Percentiles rank a stretch among this genome's conserved stretches.
Conservation (phyloP, 768 basidiomycete species). For the Chiua virens region DNA sequence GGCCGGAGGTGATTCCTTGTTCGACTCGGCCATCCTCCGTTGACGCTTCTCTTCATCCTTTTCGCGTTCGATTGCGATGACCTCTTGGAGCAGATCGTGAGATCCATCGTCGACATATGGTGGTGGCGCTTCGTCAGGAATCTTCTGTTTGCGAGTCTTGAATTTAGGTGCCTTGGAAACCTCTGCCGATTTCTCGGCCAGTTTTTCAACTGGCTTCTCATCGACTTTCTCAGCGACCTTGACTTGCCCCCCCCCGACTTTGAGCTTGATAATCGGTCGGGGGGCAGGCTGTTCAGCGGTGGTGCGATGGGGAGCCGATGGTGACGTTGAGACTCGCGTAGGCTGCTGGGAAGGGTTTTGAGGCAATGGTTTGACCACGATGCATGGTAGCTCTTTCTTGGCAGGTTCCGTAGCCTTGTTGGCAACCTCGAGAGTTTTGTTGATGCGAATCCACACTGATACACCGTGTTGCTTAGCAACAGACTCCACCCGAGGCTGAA, state of each 20-base stretch:
- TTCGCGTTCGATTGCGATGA: conserved; percentile 75
- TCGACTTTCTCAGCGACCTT: conserved; percentile 34
- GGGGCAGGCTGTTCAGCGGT: conserved; percentile 36
- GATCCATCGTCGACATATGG: conserved; percentile 80
- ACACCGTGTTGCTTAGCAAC: conserved; percentile 4
- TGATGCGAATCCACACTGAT: conserved; percentile 84
- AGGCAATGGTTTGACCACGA: conserved; percentile 23
- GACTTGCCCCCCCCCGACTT: conserved; percentile 46
- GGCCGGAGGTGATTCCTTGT: conserved; percentile 36
- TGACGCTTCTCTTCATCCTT: conserved; percentile 55
- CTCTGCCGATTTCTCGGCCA: conserved; percentile 27
- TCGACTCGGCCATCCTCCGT: conserved; percentile 41
- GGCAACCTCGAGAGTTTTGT: conserved; percentile 74
- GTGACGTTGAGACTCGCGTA: conserved; percentile 6
- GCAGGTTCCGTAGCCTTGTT: conserved; percentile 42
- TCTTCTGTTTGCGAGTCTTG: conserved; percentile 45
- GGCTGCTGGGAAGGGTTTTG: conserved; percentile 17
- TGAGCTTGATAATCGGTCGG: conserved; percentile 67
- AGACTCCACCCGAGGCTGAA: conserved; percentile 1
- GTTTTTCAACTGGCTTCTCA: conserved; percentile 28
- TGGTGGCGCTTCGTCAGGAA: conserved; percentile 51
- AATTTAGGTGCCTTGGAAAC: conserved; percentile 39
- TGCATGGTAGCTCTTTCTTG: conserved; percentile 24
- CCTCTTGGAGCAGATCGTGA: conserved; percentile 77
- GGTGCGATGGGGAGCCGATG: conserved; percentile 14